Evolutionary conservation across 2,329 filamentous ascomycete genomes (phyloP), one percentile per base, ranked within the genome.

Genomic region (Gliomastix tumulicola): DNA sequence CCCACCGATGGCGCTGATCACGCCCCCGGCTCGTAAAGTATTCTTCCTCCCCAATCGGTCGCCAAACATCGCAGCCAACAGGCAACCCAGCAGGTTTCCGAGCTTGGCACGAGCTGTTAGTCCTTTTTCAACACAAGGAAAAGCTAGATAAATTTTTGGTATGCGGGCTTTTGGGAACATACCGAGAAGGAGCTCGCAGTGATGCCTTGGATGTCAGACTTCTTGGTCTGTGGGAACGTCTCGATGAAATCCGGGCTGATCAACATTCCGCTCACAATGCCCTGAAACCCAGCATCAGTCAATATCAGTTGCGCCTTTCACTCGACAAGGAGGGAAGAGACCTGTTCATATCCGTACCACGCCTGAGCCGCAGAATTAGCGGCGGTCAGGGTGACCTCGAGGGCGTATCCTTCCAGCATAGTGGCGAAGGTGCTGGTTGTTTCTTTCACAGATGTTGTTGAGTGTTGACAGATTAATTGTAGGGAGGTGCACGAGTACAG

Each of bases 201-300:
- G 16, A 35, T 35, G 13, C 34, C 34, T 13, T 35, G 34, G 12
- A 35, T 35, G 16, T 25, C 21, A 11, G 34, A 16, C 16, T 27
- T 28, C 22, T 35, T 28, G 11, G 34, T 35, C 21, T 35, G 9
- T n/a, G 34, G 34, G 21, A 35, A 35, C 6, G 17, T 17, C n/a
- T 35, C 18, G 34, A 35, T 35, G 23, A 35, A 35, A 22, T 35
- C 34, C 15, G 34, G 21, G 17, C 34, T 35, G n/a, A 35, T 23
- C 13, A 35, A 22, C 34, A 35, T 35, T 5, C 34, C 34, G 21
- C 21, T 28, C 15, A 35, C 34, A 19, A 35, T 19, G 11, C 34
- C 34, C 34, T 35, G 11, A 13, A n/a, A 28, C 16, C 4, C 16
- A 28, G 25, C 16, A n/a, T n/a, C 13, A 16, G 13, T 28, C 13